Base-by-base conservation (phyloP, 805 yeast genomes). In the Sugiyamaella floridensis region DNA sequence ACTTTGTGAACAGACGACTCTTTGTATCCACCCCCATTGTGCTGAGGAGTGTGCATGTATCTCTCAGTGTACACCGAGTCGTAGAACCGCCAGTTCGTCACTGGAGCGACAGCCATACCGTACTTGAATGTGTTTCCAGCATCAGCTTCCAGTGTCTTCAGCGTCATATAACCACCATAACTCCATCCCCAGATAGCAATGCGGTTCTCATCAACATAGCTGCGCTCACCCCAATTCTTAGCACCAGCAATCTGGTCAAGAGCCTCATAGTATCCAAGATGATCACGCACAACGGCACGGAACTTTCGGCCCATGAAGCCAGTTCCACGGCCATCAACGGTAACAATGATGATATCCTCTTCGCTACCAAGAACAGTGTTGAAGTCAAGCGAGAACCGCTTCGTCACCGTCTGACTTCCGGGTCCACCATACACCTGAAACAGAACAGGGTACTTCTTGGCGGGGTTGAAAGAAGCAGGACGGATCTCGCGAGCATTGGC, bases 141-240 rank as follows among this genome's bases (percentile, higher is more conserved):
- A 68, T 93, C 98, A 19, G 76, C 75, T 68, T 93, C 98, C 46
- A 93, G 71, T 0, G 95, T 85, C 69, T 90, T 93, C 60, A 93
- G 76, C 0, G 99, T 89, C 76, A 89, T 78, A 65, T 81, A 93
- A 0, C 98, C 99, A 47, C 99, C 99, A 66, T 92, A 93, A 19
- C 96, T 86, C 99, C 99, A 93, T 8, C 99, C 99, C 92, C 97
- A 93, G 51, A 92, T 80, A 0, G 96, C 95, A 11, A 88, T 82
- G 55, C 80, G 77, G 2, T 76, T 71, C 20, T 72, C 67, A 64
- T 90, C 86, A 43, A 93, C 85, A 63, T 84, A 92, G 1, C 74
- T 54, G 59, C 77, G 79, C 3, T 69, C 47, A 2, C 80, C 75
- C 85, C 93, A 92, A 1, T 75, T 57, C 58, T 80, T 79, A 2